These are phyloP conservation scores for Viola pubescens DNA, from an alignment of 441 rosid genomes.

Conservation along the genomic window DNA sequence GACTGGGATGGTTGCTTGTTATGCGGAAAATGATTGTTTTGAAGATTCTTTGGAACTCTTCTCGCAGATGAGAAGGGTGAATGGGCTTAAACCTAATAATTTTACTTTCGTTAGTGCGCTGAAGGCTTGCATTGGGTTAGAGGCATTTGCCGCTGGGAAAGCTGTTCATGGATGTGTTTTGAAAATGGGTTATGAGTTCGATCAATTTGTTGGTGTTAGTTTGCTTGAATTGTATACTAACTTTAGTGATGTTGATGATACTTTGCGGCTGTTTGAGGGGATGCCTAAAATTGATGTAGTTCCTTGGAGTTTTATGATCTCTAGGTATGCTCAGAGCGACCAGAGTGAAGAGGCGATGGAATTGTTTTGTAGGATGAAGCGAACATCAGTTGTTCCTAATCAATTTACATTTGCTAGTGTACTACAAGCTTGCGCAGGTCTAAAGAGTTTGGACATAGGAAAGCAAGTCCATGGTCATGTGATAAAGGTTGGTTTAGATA, in stretches of 20 bases:
- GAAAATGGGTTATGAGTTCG: conserved; percentile 50
- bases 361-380: conserved; percentile 66
- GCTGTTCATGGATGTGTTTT: conserved; percentile 58
- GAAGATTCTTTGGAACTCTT: conserved; percentile 42
- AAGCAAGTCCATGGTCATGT: conserved; percentile 59
- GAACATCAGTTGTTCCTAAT: conserved; percentile 52
- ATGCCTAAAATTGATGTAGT: conserved; percentile 65
- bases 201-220: conserved; percentile 49
- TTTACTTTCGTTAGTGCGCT: conserved; percentile 58
- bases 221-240: conserved; percentile 70
- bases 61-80: conserved; percentile 44
- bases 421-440: conserved; percentile 61
- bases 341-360: conserved; percentile 46
- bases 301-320: conserved; percentile 92
- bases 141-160: conserved; percentile 40
- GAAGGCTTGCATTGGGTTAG: conserved; percentile 66
- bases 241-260: conserved; percentile 37
- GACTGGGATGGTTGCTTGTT: conserved; percentile 76
- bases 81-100: conserved; percentile 57
- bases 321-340: conserved; percentile 56
- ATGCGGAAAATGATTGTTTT: conserved; percentile 54
- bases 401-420: conserved; percentile 70
- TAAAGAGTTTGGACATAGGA: conserved; percentile 42
- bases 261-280: conserved; percentile 50
- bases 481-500: conserved; percentile 44